phyloP scores from a whole-genome alignment of 2,329 filamentous ascomycete species.

The Zymoseptoria brevis region DNA sequence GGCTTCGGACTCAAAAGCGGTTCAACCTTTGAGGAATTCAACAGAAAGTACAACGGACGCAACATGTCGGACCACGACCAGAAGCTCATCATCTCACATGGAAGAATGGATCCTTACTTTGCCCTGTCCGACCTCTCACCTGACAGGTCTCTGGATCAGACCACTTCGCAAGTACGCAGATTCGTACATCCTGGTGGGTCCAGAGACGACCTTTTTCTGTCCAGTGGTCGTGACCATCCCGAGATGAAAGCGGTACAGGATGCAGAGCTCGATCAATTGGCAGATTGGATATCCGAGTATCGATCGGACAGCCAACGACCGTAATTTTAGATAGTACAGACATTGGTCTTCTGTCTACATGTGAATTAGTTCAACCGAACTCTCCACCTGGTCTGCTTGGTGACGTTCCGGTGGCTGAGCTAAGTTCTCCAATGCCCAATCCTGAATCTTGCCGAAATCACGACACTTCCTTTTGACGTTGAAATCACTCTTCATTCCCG shows the following conservation, averaged over 20 bases:
- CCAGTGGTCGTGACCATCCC: no score
- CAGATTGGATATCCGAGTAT: no score
- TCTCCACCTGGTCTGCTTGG: not conserved
- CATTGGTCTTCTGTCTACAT: no score
- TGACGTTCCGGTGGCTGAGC: conserved; percentile 1
- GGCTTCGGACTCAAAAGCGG: not conserved
- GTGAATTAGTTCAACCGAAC: no score
- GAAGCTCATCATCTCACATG: not conserved
- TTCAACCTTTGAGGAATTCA: not conserved
- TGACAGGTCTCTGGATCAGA: not conserved
- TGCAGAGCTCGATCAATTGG: no score
- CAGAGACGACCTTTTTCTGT: no score
- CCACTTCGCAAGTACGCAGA: not conserved
- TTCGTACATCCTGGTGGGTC: not conserved
- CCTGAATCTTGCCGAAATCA: no score
- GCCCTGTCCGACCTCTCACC: not conserved
- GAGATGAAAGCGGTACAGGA: no score
- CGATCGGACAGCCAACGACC: no score
- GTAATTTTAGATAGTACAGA: no score
- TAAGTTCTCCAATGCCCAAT: not conserved
- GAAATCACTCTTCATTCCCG: no score
- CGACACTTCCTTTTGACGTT: no score
- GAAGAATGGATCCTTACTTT: conserved; percentile 1
- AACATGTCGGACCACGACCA: not conserved
- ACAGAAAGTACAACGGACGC: not conserved